These are phyloP conservation scores for Murraya paniculata DNA, from an alignment of 345 rosid species.

Conservation along the genomic window DNA sequence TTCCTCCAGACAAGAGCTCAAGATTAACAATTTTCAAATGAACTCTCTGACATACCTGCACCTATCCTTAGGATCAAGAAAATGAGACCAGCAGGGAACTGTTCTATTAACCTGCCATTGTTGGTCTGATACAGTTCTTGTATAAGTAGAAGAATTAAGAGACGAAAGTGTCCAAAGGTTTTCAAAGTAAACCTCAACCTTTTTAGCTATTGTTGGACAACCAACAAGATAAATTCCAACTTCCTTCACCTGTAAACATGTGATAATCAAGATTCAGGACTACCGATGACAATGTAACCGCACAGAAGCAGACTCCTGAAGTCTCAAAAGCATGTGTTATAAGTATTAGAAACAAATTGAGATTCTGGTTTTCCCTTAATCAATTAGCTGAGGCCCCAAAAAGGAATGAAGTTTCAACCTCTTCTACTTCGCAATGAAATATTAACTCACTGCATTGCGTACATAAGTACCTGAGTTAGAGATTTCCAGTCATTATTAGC, in stretches of 20 bases:
- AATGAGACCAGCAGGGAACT: conserved; percentile 96
- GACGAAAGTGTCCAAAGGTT: conserved; percentile 67
- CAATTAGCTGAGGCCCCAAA: background rate
- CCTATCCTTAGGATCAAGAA: conserved; percentile 43
- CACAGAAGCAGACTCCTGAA: background rate
- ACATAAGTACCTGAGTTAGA: conserved; percentile 65
- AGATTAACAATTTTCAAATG: background rate
- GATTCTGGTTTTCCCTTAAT: background rate
- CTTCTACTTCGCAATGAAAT: background rate
- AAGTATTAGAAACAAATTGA: background rate
- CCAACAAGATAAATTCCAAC: conserved; percentile 72
- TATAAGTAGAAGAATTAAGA: conserved; percentile 53
- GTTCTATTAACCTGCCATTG: conserved; percentile 71
- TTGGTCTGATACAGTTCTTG: conserved; percentile 51
- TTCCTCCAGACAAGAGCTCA: background rate
- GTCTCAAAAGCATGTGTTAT: background rate
- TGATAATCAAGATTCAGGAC: conserved; percentile 5
- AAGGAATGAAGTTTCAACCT: background rate
- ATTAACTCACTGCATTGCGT: background rate
- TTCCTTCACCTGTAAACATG: conserved; percentile 66
- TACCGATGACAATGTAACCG: background rate
- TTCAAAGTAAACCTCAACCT: conserved; percentile 51
- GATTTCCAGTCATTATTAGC: conserved; percentile 97
- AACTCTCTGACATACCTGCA: conserved; percentile 45
- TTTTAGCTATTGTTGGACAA: conserved; percentile 56